These are phyloP conservation scores for Fusarium brachygibbosum DNA, from an alignment of 2,329 filamentous ascomycete species.

Conservation along the genomic window DNA sequence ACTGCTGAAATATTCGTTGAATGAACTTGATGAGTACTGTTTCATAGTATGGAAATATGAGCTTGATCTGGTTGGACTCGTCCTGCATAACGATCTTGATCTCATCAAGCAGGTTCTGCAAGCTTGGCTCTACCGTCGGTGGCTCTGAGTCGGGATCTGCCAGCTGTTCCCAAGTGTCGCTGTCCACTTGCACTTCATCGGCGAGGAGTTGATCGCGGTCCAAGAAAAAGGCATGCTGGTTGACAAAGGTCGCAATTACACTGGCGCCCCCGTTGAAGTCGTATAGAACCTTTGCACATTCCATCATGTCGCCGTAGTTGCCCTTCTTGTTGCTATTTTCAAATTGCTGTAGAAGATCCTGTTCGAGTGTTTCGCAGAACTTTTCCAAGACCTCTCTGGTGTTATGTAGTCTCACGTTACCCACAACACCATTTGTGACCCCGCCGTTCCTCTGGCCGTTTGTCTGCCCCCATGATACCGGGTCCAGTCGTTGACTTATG, in stretches of 20 bases:
- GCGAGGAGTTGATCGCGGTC: conserved; percentile 92
- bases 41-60: conserved; percentile 96
- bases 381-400: conserved; percentile 95
- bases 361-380: conserved; percentile 94
- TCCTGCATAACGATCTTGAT: conserved; percentile 96
- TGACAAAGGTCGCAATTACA: conserved; percentile 96
- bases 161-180: conserved; percentile 87
- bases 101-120: conserved; percentile 93
- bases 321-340: conserved; percentile 96
- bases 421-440: conserved; percentile 60
- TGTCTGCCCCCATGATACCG: conserved; percentile 75
- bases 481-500: conserved; percentile 92
- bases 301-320: conserved; percentile 98
- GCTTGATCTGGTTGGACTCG: conserved; percentile 95
- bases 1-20: conserved; percentile 97
- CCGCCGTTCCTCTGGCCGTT: conserved; percentile 68
- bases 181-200: conserved; percentile 83
- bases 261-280: conserved; percentile 97
- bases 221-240: conserved; percentile 99
- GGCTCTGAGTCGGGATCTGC: conserved; percentile 95
- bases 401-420: conserved; percentile 66
- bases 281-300: conserved; percentile 91
- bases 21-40: conserved; percentile 93
- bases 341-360: conserved; percentile 95
- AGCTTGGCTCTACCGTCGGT: conserved; percentile 88